Evolutionary conservation across 2,329 filamentous ascomycete genomes (phyloP), one percentile per base, ranked within the genome.

Genomic region (Nigrospora oryzae): DNA sequence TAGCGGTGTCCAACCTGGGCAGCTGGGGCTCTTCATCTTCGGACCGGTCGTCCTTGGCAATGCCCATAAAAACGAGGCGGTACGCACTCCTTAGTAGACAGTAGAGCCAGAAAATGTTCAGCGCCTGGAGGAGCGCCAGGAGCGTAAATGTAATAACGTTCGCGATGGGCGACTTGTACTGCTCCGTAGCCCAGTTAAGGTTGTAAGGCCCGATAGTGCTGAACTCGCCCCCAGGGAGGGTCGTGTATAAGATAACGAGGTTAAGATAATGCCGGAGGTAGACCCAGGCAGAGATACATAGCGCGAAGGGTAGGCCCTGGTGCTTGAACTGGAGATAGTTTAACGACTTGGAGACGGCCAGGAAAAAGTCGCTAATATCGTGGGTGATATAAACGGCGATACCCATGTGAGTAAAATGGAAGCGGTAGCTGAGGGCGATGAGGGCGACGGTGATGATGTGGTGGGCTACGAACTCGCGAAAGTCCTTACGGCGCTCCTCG

Each of bases 341-440:
- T 43, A 88, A 69, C 8, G 78, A 74, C 66, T 88, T 88, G 35
- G 81, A 86, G 1, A 79, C 55, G 5, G 84, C 84, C 35, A 87
- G 70, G 69, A 87, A 87, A 63, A 87, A 86, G 58, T 88, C 84
- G 30, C 78, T 83, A 42, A 88, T 75, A 55, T 89, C 84, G 57
- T 86, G 82, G 1, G 84, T 88, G 43, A 87, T 79, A 59, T 86
- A 88, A 8, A 88, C 81, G 2, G 81, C 80, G 33, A 88, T 63
- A 7, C 84, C 84, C 64, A 88, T 85, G 61, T 86, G 83, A 0
- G 83, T 84, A 60, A 88, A 89, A 60, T 88, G 84, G 63, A 87
- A 89, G 23, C 81, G 72, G 60, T 87, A 89, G 61, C 81, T 86
- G 52, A 83, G 59, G 41, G 68, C 76, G 48, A 89, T 86, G 49